Percentiles rank a stretch among this genome's conserved stretches.
Conservation (phyloP, 176 grass and related monocot genomes). For the Hsuehochloa calcarea region DNA sequence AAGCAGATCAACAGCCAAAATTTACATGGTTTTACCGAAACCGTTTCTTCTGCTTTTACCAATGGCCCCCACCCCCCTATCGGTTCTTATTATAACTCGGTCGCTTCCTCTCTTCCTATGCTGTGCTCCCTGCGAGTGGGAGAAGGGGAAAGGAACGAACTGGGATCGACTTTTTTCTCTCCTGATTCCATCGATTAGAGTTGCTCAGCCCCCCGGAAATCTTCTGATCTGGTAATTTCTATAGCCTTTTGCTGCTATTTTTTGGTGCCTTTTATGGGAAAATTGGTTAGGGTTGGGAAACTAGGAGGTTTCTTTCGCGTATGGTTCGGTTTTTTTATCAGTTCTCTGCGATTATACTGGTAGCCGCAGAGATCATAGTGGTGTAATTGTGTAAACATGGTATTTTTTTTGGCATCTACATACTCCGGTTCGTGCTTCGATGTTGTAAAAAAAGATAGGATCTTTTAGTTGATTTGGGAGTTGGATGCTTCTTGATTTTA, state of each 20-base stretch:
- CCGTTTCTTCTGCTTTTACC: neutral
- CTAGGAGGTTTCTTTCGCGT: neutral
- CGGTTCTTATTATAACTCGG: neutral
- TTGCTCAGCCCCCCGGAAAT: neutral
- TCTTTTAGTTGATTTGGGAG: neutral
- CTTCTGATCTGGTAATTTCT: conserved; percentile 16
- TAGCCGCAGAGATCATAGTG: neutral
- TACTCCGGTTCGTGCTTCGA: neutral
- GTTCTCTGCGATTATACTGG: neutral
- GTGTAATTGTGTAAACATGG: neutral
- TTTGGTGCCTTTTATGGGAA: neutral
- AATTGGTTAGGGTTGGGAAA: neutral
- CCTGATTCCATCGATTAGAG: neutral
- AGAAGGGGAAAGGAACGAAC: neutral
- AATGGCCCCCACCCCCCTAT: neutral
- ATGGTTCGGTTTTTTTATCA: neutral
- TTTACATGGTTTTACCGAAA: neutral
- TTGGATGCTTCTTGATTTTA: neutral
- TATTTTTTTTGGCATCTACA: neutral
- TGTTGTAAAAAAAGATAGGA: neutral
- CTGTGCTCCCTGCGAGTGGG: neutral
- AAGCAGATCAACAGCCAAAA: neutral
- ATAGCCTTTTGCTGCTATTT: neutral
- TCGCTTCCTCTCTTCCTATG: conserved; percentile 2
- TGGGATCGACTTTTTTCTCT: neutral